These are phyloP conservation scores for Aquanectria penicillioides DNA, from an alignment of 2,329 filamentous ascomycete species.

Conservation along the genomic window DNA sequence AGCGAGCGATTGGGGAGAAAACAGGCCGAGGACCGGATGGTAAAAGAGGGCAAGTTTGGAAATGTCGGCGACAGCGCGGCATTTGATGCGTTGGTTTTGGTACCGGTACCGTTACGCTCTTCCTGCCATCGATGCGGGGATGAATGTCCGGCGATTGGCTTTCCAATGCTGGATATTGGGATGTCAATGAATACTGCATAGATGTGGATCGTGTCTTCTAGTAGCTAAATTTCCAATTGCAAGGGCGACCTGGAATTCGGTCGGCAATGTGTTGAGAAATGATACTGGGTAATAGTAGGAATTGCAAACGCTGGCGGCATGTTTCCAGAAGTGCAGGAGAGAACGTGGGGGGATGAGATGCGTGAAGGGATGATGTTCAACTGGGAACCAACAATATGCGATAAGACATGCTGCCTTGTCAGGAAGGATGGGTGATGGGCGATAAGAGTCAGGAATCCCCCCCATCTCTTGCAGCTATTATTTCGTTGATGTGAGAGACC, in stretches of 20 bases:
- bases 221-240: slow-evolving; percentile 4
- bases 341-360: slow-evolving; percentile 8
- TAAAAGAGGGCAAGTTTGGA: neutral
- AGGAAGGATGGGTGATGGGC: slow-evolving; percentile 32
- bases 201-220: slow-evolving; percentile 5
- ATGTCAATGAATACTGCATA: slow-evolving; percentile 6
- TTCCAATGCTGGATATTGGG: neutral
- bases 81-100: neutral
- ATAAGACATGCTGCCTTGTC: too few relatives aligned
- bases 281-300: too few relatives aligned
- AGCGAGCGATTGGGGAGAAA: neutral
- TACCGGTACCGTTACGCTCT: neutral
- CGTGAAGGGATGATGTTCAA: neutral
- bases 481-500: too few relatives aligned
- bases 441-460: slow-evolving; percentile 27
- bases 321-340: slow-evolving; percentile 2
- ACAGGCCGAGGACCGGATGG: slow-evolving; percentile 6
- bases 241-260: neutral
- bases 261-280: too few relatives aligned
- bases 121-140: slow-evolving; percentile 9
- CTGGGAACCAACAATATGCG: too few relatives aligned
- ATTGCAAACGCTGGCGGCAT: neutral
- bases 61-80: slow-evolving; percentile 8
- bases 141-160: neutral
- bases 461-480: too few relatives aligned